These are phyloP conservation scores for Boletellus ananas DNA, from an alignment of 768 basidiomycete species.

Conservation along the genomic window DNA sequence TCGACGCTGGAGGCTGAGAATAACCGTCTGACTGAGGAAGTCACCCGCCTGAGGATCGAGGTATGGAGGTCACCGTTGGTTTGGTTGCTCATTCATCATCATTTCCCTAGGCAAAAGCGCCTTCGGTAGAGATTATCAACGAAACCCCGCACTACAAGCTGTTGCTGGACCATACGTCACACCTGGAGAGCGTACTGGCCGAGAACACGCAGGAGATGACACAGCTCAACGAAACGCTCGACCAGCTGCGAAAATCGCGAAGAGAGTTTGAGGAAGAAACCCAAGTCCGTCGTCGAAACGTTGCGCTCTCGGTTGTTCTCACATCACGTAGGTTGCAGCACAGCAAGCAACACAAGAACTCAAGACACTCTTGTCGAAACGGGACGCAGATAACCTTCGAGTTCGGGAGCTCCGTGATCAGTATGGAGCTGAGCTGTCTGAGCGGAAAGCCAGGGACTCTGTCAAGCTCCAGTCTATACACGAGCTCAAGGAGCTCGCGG, in stretches of 20 bases:
- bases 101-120: conserved; percentile 35
- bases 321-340: conserved; percentile 35
- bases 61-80: conserved; percentile 28
- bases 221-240: conserved; percentile 44
- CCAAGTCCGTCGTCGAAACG: conserved; percentile 35
- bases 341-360: conserved; percentile 60
- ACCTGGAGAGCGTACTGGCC: conserved; percentile 39
- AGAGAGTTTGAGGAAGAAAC: conserved; percentile 45
- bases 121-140: conserved; percentile 42
- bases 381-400: conserved; percentile 62
- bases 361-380: conserved; percentile 54
- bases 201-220: conserved; percentile 39
- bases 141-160: conserved; percentile 53
- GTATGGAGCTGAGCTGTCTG: conserved; percentile 56
- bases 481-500: conserved; percentile 63
- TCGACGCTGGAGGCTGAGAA: conserved; percentile 46
- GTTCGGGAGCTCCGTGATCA: conserved; percentile 74
- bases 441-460: conserved; percentile 62
- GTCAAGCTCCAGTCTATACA: conserved; percentile 55
- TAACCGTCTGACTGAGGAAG: conserved; percentile 42
- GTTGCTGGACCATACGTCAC: conserved; percentile 51
- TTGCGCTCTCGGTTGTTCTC: conserved; percentile 8
- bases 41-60: conserved; percentile 43
- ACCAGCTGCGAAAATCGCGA: conserved; percentile 36
- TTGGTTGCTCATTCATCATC: neutral